Percentiles rank a stretch among this genome's conserved stretches.
These are phyloP conservation scores for Globisporangium spinosum DNA, from an alignment of 352 stramenopile genomes.

Conservation along the genomic window DNA sequence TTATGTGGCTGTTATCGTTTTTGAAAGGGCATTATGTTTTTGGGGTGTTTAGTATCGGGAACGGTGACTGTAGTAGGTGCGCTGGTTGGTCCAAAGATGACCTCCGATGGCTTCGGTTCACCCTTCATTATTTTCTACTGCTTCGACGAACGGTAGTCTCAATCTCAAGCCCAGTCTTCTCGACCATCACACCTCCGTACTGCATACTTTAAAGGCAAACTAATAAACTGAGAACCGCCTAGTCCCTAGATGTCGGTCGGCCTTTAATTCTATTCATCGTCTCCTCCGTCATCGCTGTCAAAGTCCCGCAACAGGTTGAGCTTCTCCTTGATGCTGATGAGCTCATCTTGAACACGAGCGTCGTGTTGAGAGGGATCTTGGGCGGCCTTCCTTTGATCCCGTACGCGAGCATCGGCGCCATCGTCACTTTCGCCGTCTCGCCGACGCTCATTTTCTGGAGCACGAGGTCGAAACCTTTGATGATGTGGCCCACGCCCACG, in stretches of 20 bases:
- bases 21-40: too few species aligned
- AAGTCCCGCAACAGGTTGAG: conserved; percentile 30
- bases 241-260: neutral
- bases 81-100: neutral
- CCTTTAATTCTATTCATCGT: neutral
- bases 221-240: neutral
- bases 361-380: conserved; percentile 62
- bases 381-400: conserved; percentile 63
- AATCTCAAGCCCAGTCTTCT: neutral
- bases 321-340: conserved; percentile 81
- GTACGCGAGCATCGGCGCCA: conserved; percentile 65
- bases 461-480: conserved; percentile 65
- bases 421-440: conserved; percentile 61
- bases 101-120: neutral
- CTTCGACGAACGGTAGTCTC: neutral
- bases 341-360: conserved; percentile 79
- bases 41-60: too few species aligned
- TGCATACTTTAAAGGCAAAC: neutral
- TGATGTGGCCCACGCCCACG: conserved; percentile 62
- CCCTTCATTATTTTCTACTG: neutral
- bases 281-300: neutral
- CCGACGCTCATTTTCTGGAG: conserved; percentile 74
- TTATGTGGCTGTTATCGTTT: too few species aligned
- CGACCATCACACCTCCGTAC: neutral
- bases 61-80: neutral